Evolutionary conservation across 1,284 basidiomycete genomes (phyloP).

Genomic region (Dichomitus squalens): DNA sequence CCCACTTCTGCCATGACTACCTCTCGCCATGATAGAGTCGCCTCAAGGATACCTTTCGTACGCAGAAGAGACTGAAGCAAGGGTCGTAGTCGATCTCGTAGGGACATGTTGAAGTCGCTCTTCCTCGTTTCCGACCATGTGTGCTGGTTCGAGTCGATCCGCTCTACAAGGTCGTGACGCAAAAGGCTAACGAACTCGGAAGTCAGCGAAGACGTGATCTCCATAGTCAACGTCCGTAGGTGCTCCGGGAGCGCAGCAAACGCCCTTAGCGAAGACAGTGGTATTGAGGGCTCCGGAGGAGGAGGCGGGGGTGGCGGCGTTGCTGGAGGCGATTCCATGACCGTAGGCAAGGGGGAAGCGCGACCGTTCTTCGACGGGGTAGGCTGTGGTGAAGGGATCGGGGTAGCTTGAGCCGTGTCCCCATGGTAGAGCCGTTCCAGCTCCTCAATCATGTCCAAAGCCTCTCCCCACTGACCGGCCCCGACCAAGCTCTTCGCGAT

Average conservation of each 20-base stretch:
- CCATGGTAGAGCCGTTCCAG: conserved; percentile 69
- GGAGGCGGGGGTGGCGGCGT: conserved; percentile 21
- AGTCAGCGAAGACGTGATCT: conserved; percentile 80
- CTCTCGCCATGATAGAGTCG: conserved; percentile 77
- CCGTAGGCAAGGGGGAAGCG: conserved; percentile 30
- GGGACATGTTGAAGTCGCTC: conserved; percentile 36
- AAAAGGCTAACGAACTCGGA: conserved; percentile 76
- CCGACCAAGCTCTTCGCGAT: conserved; percentile 73
- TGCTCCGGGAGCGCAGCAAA: conserved; percentile 73
- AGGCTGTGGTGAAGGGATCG: conserved; percentile 9
- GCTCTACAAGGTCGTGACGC: conserved; percentile 64
- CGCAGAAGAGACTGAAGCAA: conserved; percentile 76
- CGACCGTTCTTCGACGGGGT: conserved; percentile 19
- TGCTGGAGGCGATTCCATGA: conserved; percentile 36
- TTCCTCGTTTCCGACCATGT: conserved; percentile 23
- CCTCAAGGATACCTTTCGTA: conserved; percentile 74
- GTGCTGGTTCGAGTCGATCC: conserved; percentile 39
- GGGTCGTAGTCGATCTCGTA: conserved; percentile 69
- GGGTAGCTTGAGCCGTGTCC: conserved; percentile 5
- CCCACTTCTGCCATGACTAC: conserved; percentile 71
- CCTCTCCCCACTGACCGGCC: conserved; percentile 85
- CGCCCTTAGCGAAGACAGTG: conserved; percentile 68
- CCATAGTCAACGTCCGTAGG: conserved; percentile 63
- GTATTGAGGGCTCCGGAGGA: conserved; percentile 36
- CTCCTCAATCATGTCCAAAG: conserved; percentile 76